These are phyloP conservation scores for Penicillium sp. DNA, from an alignment of 2,329 filamentous ascomycete species.

Conservation along the genomic window DNA sequence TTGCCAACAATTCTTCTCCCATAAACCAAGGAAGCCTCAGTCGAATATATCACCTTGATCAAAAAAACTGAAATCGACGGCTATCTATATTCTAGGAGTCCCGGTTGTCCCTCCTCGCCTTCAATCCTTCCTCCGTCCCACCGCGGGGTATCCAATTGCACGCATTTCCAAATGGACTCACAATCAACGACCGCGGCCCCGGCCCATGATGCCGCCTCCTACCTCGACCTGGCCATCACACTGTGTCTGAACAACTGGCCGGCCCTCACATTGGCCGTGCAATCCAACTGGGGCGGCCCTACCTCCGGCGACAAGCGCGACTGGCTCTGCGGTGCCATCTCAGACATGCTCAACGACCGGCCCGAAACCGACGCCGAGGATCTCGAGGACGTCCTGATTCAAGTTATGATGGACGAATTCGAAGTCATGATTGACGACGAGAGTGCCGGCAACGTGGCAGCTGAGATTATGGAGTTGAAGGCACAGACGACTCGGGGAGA, in stretches of 20 bases:
- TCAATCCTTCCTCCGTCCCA: background rate
- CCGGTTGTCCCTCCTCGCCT: background rate
- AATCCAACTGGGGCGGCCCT: constrained; percentile 86
- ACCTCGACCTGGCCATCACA: constrained; percentile 87
- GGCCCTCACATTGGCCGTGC: constrained; percentile 82
- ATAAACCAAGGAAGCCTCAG: background rate
- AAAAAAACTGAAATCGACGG: background rate
- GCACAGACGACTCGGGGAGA: constrained; percentile 69
- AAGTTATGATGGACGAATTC: constrained; percentile 96
- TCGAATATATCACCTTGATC: background rate
- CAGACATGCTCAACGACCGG: constrained; percentile 72
- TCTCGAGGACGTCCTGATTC: constrained; percentile 81
- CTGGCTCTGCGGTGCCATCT: constrained; percentile 90
- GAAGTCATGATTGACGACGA: constrained; percentile 92
- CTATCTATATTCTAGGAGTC: too few relatives aligned
- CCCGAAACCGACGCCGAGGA: constrained; percentile 75
- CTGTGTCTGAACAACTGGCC: constrained; percentile 87
- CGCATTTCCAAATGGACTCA: constrained; percentile 29
- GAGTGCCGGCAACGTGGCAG: constrained; percentile 75
- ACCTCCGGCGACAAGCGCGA: constrained; percentile 86
- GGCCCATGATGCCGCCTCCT: constrained; percentile 62
- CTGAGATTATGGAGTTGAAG: constrained; percentile 72
- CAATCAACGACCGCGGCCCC: constrained; percentile 25
- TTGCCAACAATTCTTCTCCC: background rate
- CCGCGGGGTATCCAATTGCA: constrained; percentile 25